Percentiles rank a stretch among this genome's conserved stretches.
phyloP scores from a whole-genome alignment of 208 protist species.

The Wallacemonas sp. region DNA sequence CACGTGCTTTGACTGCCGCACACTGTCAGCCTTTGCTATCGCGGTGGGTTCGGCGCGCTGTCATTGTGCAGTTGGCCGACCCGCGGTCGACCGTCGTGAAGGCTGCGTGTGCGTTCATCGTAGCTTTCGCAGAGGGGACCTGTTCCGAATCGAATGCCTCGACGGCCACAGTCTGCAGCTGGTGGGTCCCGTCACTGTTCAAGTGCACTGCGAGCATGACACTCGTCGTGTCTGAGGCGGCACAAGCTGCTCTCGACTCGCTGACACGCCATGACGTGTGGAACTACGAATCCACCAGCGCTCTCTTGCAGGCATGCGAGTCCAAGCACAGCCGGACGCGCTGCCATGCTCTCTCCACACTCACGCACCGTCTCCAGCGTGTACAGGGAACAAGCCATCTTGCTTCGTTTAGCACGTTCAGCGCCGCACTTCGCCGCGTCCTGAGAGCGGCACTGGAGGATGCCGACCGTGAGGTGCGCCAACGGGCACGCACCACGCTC shows the following conservation, averaged over 20 bases:
- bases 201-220: constrained; percentile 34
- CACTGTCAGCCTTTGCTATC: constrained; percentile 43
- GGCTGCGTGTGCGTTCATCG: constrained; percentile 23
- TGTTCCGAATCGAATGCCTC: background rate
- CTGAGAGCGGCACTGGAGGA: constrained; percentile 41
- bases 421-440: constrained; percentile 35
- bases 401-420: constrained; percentile 31
- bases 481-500: constrained; percentile 36
- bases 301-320: constrained; percentile 41
- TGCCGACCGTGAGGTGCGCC: constrained; percentile 44
- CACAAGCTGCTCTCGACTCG: constrained; percentile 26
- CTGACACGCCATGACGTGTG: constrained; percentile 41
- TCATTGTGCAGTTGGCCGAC: constrained; percentile 38
- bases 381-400: constrained; percentile 40
- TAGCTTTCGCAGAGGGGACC: constrained; percentile 25
- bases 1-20: constrained; percentile 26
- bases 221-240: constrained; percentile 23
- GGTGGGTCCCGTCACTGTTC: constrained; percentile 53
- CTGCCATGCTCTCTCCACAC: constrained; percentile 28
- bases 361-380: constrained; percentile 41
- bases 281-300: constrained; percentile 36
- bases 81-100: constrained; percentile 27
- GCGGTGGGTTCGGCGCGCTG: constrained; percentile 32
- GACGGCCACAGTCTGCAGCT: constrained; percentile 27
- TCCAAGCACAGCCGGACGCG: constrained; percentile 46